Evolutionary conservation across 2,329 filamentous ascomycete species (phyloP), one percentile per base, ranked within the genome.

Genomic region (Hymenoscyphus fraxineus): DNA sequence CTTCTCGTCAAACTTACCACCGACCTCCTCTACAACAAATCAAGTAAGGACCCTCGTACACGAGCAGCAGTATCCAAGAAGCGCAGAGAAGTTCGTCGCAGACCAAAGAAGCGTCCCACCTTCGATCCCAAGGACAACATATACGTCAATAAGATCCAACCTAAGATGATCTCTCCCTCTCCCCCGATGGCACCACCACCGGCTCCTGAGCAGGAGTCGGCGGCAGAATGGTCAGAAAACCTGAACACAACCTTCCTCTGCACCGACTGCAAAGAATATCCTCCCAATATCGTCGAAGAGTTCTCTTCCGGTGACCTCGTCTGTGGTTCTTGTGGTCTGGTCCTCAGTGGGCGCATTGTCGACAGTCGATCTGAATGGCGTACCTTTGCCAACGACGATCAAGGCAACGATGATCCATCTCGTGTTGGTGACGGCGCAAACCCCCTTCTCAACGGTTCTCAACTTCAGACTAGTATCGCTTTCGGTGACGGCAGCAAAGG

Each of bases 331-430:
- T 99, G 95, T 74, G 95, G 95, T 44, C 83, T 97, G 40, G 95
- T 99, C 6, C 85, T 99, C 38, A 90, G 91, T 66, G 91, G 94
- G 74, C 90, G 92, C 70, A 93, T 95, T 76, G 93, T 99, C 74
- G 96, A 99, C 76, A 96, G 92, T 66, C 90, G 96, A 67, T 97
- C 93, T 58, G 95, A 99, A 80, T 99, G 95, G 95, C 92, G 95
- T 76, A 99, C 95, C 0, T 99, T 99, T 80, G 93, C 93, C 75
- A 98, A 98, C 76, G 95, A 99, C 75, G 96, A 99, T 76, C 92
- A 97, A 77, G 92, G 92, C 74, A 93, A 91, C 74, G 96, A 98
- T 72, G 95, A 99, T 71, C 95, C 96, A 4, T 97, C 93, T 65
- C 95, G 95, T 92, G 94, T 99, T 69, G 95, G 95, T 81, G 95